Evolutionary conservation across 1,284 basidiomycete genomes (phyloP), one percentile per base, ranked within the genome.

Genomic region (Exobasidium cylindrosporum): DNA sequence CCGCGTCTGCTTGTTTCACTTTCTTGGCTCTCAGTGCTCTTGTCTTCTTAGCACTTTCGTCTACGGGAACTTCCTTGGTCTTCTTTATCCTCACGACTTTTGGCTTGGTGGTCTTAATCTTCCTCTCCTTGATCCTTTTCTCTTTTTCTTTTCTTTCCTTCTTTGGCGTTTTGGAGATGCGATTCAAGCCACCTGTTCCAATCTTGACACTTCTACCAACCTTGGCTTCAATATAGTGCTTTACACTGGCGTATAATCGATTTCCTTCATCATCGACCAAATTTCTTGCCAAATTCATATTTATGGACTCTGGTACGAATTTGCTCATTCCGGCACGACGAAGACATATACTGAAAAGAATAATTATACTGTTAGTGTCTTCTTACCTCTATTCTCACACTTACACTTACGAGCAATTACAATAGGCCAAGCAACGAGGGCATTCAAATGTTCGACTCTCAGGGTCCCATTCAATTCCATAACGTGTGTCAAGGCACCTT

Each of bases 341-440:
- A 40, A 40, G 35, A 40, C 35, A 40, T 7, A 40, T 40, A 7
- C 35, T 40, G 7, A n/a, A n/a, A n/a, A n/a, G n/a, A n/a, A n/a
- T n/a, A n/a, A n/a, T n/a, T n/a, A n/a, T n/a, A n/a, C n/a, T n/a
- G n/a, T n/a, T n/a, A n/a, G n/a, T n/a, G n/a, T n/a, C n/a, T n/a
- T n/a, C n/a, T n/a, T n/a, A n/a, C n/a, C n/a, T n/a, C n/a, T n/a
- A n/a, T n/a, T n/a, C n/a, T 4, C 26, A 6, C 21, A 24, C 21
- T 24, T 55, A 3, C 13, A 62, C 56, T 31, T 32, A 46, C 43
- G 66, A 61, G 54, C 70, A 72, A 46, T 67, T 68, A 62, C 70
- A 72, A 40, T 58, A 67, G 50, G 63, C 64, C 28, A 58, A 40
- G 54, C 70, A 72, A 13, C 49, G 62, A 4, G 70, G 69, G 44